These are phyloP conservation scores for Coemansia sp. DNA, from an alignment of 192 early-diverging fungal genomes.

Conservation along the genomic window DNA sequence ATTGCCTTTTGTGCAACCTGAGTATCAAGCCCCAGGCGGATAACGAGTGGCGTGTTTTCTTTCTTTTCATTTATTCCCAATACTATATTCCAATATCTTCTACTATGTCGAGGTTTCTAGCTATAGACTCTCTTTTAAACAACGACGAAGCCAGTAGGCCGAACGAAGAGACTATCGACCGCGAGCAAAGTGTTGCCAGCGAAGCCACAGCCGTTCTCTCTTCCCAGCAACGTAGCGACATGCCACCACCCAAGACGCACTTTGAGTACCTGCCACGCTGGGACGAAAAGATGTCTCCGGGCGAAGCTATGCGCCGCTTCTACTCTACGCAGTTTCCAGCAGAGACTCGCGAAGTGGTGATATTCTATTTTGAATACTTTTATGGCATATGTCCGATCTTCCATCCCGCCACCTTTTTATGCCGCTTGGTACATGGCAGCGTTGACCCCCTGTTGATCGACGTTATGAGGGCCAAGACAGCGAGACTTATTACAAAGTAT, in stretches of 20 bases:
- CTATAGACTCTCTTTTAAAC: background rate
- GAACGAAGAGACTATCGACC: background rate
- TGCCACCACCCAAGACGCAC: background rate
- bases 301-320: constrained; percentile 29
- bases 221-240: background rate
- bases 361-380: constrained; percentile 47
- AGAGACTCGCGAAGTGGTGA: constrained; percentile 37
- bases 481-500: constrained; percentile 25
- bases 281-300: constrained; percentile 13
- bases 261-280: background rate
- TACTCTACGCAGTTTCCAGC: constrained; percentile 27
- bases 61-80: background rate
- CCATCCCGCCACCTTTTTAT: constrained; percentile 48
- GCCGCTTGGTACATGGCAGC: constrained; percentile 30
- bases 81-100: background rate
- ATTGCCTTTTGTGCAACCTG: too few species aligned
- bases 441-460: constrained; percentile 44
- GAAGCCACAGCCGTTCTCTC: background rate
- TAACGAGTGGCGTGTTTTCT: background rate
- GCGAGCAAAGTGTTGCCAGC: background rate
- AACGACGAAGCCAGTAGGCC: background rate
- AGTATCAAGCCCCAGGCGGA: too few species aligned
- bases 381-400: constrained; percentile 49
- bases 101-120: background rate
- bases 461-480: constrained; percentile 42